Evolutionary conservation across 164 flowering plant species (phyloP), one percentile per base, ranked within the genome.

Genomic region (Piper longum): DNA sequence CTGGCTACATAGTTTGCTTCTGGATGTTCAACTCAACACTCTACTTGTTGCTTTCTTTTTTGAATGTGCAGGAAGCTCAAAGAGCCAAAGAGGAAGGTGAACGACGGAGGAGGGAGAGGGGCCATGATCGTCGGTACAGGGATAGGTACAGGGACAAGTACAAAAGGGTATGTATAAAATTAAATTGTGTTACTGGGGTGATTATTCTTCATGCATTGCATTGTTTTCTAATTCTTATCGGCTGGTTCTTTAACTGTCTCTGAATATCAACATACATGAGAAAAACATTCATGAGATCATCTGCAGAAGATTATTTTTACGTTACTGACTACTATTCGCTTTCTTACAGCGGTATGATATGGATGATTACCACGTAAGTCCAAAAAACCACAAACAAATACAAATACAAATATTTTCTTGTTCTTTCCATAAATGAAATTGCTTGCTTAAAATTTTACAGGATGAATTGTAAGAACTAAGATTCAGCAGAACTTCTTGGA

Each of bases 41-140:
- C n/a, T 17, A 26, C 36, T 56, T 17, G 0, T 1, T 60, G 5
- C 41, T 41, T 13, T 43, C 48, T 42, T 40, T 9, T 56, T 36
- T 68, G 9, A 9, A 17, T 19, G 44, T 70, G 36, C 76, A 84
- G 88, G 88, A 84, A 74, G 78, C 85, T 67, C 79, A 73, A 74
- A 78, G 77, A 67, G 88, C 93, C 18, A 83, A 82, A 76, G 89
- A 84, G 60, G 89, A 82, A 70, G 84, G 89, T 60, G 89, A 81
- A 56, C 75, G 61, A 64, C 72, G 84, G 70, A 77, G 80, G 59
- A 75, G 64, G 57, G 86, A 78, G 19, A 81, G 88, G 71, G 83
- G 75, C 51, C 66, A 58, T 43, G 78, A 75, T 54, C 78, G 73
- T 42, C 72, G 67, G 9, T 55, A 69, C 57, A 66, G 80, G 52